Percentiles rank a stretch among this genome's conserved stretches.
Conservation (phyloP, 1,284 basidiomycete genomes). For the Ganoderma boninense region DNA sequence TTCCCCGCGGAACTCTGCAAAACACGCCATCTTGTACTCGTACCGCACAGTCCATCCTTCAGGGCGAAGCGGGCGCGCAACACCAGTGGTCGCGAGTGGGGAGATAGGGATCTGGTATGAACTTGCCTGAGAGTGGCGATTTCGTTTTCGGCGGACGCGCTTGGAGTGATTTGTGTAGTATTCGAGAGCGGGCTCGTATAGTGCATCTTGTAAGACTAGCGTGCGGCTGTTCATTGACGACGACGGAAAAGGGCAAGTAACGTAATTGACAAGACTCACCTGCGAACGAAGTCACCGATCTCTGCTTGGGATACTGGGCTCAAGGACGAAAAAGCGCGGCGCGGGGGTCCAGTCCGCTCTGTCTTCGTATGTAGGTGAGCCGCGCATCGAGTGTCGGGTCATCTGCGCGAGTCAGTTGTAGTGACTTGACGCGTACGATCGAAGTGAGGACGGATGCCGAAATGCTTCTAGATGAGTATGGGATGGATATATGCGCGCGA, state of each 20-base stretch:
- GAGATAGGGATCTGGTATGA: constrained; percentile 56
- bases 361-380: constrained; percentile 85
- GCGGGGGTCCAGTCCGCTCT: constrained; percentile 89
- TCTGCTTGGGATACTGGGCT: constrained; percentile 88
- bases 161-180: constrained; percentile 95
- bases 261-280: constrained; percentile 50
- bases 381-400: constrained; percentile 85
- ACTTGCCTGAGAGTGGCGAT: constrained; percentile 69
- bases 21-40: constrained; percentile 96
- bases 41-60: constrained; percentile 97
- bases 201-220: constrained; percentile 83
- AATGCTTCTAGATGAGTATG: not conserved
- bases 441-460: not conserved
- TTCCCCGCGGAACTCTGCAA: constrained; percentile 94
- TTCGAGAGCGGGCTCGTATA: constrained; percentile 89
- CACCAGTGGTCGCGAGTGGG: constrained; percentile 50
- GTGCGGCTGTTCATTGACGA: not conserved
- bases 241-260: too few species aligned
- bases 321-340: constrained; percentile 96
- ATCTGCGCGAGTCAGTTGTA: constrained; percentile 54
- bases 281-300: constrained; percentile 85
- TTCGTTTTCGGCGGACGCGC: constrained; percentile 89
- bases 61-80: constrained; percentile 70
- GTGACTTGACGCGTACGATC: not conserved
- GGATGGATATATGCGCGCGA: not conserved